Base-by-base conservation (phyloP, 352 stramenopile genomes). In the Globisporangium radiosum region DNA sequence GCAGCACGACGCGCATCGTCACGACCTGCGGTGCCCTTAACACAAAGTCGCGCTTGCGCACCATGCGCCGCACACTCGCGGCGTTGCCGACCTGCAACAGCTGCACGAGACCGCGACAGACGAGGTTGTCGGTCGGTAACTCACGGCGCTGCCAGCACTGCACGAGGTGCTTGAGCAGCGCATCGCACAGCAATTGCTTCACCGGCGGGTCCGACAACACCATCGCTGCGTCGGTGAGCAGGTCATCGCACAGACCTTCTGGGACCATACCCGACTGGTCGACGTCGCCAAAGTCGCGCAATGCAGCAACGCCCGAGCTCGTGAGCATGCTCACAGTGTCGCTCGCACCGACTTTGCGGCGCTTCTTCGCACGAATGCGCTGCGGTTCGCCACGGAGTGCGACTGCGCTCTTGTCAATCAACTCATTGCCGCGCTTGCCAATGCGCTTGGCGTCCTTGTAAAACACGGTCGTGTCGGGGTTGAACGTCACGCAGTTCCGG, bases 401-500 rank as follows among this genome's bases (percentile, higher is more conserved):
- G 11, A 67, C 56, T 40, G 74, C 68, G 55, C 85, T 78, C 66
- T 85, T 83, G 43, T 92, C 81, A 47, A 95, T 85, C n/a, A 92
- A 63, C 52, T 88, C 83, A 36, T 76, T 69, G 25, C 85, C 85
- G n/a, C 83, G 75, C 67, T 93, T 95, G 25, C 81, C 80, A 15
- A 95, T 69, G 45, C 85, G 79, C 60, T 95, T 95, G 53, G 71
- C 86, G 74, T 95, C 84, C 48, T 94, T 95, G 66, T 92, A 92
- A 59, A 92, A 95, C 15, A 95, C 83, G 2, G 86, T 94, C 38
- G 79, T 87, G 54, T 92, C 82, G 3, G 83, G 76, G 54, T 95
- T 95, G 63, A 92, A 95, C 7, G 80, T 85, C 66, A 92, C 76
- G 56, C 86, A 95, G 62, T 95, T 95, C 42, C 81, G 77, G 59